A percentile compares a stretch with the other conserved stretches of the same genome.
Evolutionary conservation across 2,329 filamentous ascomycete species (phyloP).

Genomic region (Neofusicoccum sp.): DNA sequence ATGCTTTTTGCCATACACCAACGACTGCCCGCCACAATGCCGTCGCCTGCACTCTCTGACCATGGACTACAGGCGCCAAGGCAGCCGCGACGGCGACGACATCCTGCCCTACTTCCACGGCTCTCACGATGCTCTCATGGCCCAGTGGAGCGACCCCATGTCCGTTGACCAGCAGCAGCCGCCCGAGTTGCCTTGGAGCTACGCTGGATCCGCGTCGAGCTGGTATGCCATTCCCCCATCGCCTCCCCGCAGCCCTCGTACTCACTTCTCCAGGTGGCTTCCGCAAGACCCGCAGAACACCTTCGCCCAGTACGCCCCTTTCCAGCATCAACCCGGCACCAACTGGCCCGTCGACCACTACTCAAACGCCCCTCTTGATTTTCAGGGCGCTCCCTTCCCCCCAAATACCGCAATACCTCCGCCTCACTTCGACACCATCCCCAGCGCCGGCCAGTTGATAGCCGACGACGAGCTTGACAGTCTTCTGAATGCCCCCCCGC

Average conservation of each 20-base stretch:
- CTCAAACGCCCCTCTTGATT: background rate
- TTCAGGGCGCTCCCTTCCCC: slow-evolving; percentile 3
- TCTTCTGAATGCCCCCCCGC: background rate
- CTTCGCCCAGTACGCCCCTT: background rate
- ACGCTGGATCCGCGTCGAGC: background rate
- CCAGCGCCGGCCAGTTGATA: background rate
- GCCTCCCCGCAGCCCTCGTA: background rate
- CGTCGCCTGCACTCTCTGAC: background rate
- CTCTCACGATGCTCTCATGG: background rate
- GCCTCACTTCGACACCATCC: background rate
- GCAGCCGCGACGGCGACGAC: background rate
- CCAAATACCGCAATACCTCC: background rate
- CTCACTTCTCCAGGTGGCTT: slow-evolving; percentile 6
- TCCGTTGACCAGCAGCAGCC: background rate
- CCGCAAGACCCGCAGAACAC: background rate
- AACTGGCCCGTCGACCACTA: background rate
- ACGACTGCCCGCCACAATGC: background rate
- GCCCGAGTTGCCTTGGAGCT: background rate
- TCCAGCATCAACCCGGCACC: background rate
- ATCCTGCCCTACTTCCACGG: background rate
- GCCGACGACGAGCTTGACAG: background rate
- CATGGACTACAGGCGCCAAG: background rate
- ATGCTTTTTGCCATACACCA: background rate
- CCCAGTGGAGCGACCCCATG: background rate
- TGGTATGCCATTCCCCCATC: background rate